Conservation (phyloP, 2,329 filamentous ascomycete species). For the Dryadomyces quercivorus region DNA sequence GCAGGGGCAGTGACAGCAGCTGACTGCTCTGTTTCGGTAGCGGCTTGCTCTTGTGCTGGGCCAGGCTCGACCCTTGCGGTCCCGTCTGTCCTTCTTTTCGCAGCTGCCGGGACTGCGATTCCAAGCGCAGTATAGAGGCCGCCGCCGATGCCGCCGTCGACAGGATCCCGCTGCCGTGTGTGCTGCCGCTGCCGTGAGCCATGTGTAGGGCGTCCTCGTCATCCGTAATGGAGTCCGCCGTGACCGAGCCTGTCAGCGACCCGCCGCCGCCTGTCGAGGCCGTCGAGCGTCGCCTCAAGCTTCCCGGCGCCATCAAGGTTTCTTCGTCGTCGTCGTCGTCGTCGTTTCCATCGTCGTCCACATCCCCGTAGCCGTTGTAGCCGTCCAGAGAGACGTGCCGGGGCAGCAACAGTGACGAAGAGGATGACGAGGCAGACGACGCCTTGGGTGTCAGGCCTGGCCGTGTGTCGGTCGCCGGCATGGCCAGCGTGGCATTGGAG, state of each 20-base stretch:
- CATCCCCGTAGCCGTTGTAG: not conserved
- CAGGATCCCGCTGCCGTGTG: slow-evolving; percentile 27
- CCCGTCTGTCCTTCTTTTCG: not conserved
- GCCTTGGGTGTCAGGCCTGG: slow-evolving; percentile 5
- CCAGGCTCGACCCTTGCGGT: not conserved
- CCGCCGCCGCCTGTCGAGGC: slow-evolving; percentile 2
- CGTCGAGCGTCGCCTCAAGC: not conserved
- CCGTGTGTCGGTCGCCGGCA: too few species aligned
- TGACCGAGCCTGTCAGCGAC: slow-evolving; percentile 29
- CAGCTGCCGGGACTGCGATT: not conserved
- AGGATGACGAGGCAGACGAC: not conserved
- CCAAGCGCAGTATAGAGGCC: too few species aligned
- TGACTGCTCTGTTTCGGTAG: not conserved
- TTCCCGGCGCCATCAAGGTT: not conserved
- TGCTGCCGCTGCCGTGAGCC: slow-evolving; percentile 21
- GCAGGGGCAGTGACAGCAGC: slow-evolving; percentile 11
- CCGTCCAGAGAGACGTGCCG: not conserved
- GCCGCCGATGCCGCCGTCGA: too few species aligned
- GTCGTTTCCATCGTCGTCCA: not conserved
- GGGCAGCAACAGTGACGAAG: too few species aligned
- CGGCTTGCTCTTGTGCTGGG: not conserved
- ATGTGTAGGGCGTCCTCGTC: slow-evolving; percentile 52
- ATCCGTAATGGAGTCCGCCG: slow-evolving; percentile 64
- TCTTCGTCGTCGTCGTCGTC: slow-evolving; percentile 2
- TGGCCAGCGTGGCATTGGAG: slow-evolving; percentile 25